phyloP scores from a whole-genome alignment of 306 rosid species.

The Dicorynia guianensis region DNA sequence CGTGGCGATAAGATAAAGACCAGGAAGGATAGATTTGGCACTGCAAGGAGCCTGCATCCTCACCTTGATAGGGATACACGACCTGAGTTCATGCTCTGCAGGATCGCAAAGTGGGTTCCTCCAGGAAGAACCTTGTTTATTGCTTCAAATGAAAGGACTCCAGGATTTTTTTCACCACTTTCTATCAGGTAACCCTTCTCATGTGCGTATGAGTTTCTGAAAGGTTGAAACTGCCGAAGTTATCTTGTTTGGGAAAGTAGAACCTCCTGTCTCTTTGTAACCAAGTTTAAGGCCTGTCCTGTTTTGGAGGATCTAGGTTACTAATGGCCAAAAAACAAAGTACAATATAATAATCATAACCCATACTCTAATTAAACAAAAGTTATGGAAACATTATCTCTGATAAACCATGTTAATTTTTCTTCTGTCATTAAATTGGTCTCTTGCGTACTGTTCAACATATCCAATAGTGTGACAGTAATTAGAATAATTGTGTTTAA shows the following conservation, averaged over 20 bases:
- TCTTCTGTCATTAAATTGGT: not conserved
- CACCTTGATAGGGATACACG: conserved; percentile 95
- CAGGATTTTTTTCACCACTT: conserved; percentile 89
- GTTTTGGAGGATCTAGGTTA: conserved; percentile 15
- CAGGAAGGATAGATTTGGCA: conserved; percentile 90
- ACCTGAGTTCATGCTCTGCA: conserved; percentile 75
- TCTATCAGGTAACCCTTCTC: conserved; percentile 66
- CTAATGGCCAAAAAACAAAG: not conserved
- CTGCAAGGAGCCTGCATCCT: conserved; percentile 78
- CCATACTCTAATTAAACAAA: not conserved
- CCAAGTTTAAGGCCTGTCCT: not conserved
- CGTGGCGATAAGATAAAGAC: conserved; percentile 96
- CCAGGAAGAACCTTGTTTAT: conserved; percentile 83
- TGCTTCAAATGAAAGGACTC: conserved; percentile 95
- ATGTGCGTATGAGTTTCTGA: conserved; percentile 7
- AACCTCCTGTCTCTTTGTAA: not conserved
- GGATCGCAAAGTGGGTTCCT: conserved; percentile 90
- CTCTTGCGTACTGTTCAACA: not conserved
- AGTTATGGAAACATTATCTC: no score
- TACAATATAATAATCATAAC: not conserved
- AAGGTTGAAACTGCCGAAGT: conserved; percentile 21
- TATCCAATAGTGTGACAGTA: not conserved
- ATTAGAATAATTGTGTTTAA: conserved; percentile 8
- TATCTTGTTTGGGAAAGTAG: not conserved
- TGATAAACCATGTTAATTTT: not conserved